A percentile compares a stretch with the other conserved stretches of the same genome.
These are phyloP conservation scores for Beauveria sp. DNA, from an alignment of 2,329 filamentous ascomycete genomes.

Conservation along the genomic window DNA sequence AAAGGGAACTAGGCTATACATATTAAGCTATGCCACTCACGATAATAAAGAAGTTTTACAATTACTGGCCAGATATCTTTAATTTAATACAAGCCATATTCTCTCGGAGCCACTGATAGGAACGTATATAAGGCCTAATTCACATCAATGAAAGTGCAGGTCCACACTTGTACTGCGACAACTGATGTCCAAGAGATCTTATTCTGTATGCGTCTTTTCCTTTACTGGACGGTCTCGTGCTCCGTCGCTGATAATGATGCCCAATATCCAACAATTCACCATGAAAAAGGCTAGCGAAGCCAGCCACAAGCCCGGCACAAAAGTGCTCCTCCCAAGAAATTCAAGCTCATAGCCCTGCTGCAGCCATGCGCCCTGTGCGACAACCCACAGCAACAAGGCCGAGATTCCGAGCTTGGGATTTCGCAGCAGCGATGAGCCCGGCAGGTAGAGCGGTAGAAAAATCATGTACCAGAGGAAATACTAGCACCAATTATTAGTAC, in stretches of 20 bases:
- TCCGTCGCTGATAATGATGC: constrained; percentile 66
- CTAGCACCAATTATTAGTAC: constrained; percentile 36
- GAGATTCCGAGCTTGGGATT: constrained; percentile 53
- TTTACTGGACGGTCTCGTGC: constrained; percentile 3
- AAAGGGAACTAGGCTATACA: no score
- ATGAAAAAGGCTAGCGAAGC: constrained; percentile 73
- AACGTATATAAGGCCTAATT: no score
- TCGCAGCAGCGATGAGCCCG: constrained; percentile 63
- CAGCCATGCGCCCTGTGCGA: constrained; percentile 67
- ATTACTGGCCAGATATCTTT: no score
- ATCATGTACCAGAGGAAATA: constrained; percentile 99
- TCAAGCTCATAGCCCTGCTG: constrained; percentile 70
- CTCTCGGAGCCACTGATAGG: no score
- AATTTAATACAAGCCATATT: no score
- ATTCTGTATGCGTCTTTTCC: constrained; percentile 15
- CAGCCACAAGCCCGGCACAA: constrained; percentile 75
- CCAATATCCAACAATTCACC: constrained; percentile 81
- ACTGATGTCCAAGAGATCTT: background rate
- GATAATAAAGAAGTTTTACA: no score
- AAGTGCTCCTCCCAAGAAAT: constrained; percentile 74
- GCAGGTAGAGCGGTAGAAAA: constrained; percentile 85
- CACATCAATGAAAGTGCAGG: no score
- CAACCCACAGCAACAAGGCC: constrained; percentile 66
- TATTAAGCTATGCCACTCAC: no score
- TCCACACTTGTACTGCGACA: no score